Percentiles rank a stretch among this genome's conserved stretches.
Evolutionary conservation across 2,329 filamentous ascomycete genomes (phyloP).

Genomic region (Fusarium miscanthi): DNA sequence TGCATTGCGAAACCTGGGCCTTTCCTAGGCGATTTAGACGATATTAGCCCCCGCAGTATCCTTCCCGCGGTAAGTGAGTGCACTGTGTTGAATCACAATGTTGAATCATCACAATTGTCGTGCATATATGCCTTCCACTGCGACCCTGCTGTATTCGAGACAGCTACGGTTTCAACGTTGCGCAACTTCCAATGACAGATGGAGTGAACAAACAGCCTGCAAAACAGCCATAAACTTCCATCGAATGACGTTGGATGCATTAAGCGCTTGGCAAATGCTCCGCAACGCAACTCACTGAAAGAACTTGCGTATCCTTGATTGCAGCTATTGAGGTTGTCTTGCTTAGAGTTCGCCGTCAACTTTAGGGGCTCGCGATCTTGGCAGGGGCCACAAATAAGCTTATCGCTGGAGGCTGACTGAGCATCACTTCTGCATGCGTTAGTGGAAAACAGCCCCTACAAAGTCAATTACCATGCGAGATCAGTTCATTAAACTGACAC

Average conservation of each 20-base stretch:
- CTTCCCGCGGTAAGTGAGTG: background rate
- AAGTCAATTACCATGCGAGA: background rate
- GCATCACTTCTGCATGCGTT: background rate
- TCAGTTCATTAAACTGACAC: background rate
- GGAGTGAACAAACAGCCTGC: background rate
- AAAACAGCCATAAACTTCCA: background rate
- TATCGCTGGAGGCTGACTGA: background rate
- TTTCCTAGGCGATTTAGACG: background rate
- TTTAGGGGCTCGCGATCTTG: background rate
- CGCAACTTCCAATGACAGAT: background rate
- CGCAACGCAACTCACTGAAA: background rate
- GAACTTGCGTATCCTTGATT: background rate
- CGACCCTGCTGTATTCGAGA: constrained; percentile 2
- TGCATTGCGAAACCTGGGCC: background rate
- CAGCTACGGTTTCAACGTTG: constrained; percentile 5
- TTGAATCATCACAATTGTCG: background rate
- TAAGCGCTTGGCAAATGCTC: background rate
- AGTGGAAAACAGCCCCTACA: background rate
- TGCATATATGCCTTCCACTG: background rate
- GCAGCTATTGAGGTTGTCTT: background rate
- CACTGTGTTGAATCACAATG: background rate
- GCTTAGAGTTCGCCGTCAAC: background rate
- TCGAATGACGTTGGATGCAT: background rate
- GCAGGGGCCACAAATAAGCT: constrained; percentile 16
- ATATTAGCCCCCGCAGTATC: background rate